Percentiles rank a stretch among this genome's conserved stretches.
Conservation (phyloP, 192 early-diverging fungal species). For the Linnemannia hyalina region DNA sequence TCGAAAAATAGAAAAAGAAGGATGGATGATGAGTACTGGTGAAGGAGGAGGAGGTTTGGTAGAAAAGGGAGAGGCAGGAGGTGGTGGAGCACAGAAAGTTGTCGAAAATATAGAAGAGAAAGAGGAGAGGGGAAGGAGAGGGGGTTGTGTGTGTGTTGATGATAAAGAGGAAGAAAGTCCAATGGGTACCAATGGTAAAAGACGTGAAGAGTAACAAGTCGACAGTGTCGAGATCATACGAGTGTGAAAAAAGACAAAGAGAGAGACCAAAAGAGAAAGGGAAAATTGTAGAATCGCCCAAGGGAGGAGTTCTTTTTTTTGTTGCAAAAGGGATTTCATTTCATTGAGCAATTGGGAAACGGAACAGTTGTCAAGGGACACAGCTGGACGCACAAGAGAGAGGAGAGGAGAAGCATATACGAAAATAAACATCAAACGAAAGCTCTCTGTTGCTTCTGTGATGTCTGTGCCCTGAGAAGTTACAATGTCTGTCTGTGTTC, state of each 20-base stretch:
- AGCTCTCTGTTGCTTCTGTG: neutral
- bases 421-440: conserved; percentile 1
- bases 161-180: neutral
- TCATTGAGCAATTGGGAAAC: neutral
- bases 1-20: conserved; percentile 8
- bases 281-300: neutral
- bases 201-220: too few species aligned
- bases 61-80: neutral
- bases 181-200: neutral
- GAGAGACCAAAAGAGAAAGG: neutral
- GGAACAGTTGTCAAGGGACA: neutral
- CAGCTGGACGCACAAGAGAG: too few species aligned
- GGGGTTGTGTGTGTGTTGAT: neutral
- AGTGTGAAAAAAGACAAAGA: neutral
- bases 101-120: neutral
- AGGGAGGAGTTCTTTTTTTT: neutral
- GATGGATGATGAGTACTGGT: neutral
- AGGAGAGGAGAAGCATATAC: neutral
- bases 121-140: neutral
- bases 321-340: neutral
- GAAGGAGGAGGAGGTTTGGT: neutral
- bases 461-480: neutral
- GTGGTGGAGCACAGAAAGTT: neutral
- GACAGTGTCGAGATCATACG: conserved; percentile 4
- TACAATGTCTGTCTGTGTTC: neutral